Percentiles rank a stretch among this genome's conserved stretches.
Conservation (phyloP, 371 early-diverging fungal species). For the Apophysomyces variabilis region DNA sequence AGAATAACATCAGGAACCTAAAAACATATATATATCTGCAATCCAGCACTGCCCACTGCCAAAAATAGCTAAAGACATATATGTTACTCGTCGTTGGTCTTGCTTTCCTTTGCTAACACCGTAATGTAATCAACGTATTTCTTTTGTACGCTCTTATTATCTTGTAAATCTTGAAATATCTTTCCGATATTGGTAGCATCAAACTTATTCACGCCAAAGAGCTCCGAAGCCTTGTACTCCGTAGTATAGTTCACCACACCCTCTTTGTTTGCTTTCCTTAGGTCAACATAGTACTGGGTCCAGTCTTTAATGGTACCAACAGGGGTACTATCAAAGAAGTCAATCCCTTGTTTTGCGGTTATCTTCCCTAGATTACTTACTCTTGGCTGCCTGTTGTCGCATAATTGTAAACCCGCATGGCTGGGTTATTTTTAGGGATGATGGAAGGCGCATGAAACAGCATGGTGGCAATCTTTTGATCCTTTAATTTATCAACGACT, state of each 20-base stretch:
- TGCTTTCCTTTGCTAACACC: background rate
- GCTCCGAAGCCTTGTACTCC: constrained; percentile 51
- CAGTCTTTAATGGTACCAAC: constrained; percentile 48
- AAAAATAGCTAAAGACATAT: too few species aligned
- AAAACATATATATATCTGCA: too few species aligned
- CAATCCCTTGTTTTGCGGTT: background rate
- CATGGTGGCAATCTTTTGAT: constrained; percentile 16
- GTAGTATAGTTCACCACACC: constrained; percentile 33
- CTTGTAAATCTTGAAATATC: background rate
- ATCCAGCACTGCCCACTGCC: too few species aligned
- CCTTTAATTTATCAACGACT: background rate
- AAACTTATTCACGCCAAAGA: constrained; percentile 43
- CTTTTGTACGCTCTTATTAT: background rate
- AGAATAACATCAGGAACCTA: too few species aligned
- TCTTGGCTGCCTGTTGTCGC: constrained; percentile 20
- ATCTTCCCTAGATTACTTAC: background rate
- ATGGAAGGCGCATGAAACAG: constrained; percentile 58
- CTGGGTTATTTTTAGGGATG: constrained; percentile 57
- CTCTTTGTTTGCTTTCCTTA: constrained; percentile 39
- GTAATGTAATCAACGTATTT: constrained; percentile 6
- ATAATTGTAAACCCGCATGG: constrained; percentile 56
- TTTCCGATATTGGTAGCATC: constrained; percentile 17
- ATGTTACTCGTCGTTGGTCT: background rate
- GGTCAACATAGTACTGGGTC: constrained; percentile 60
- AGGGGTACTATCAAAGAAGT: background rate